These are phyloP conservation scores for Trichopus zeylanicus DNA, from an alignment of 116 monocot species.

Conservation along the genomic window DNA sequence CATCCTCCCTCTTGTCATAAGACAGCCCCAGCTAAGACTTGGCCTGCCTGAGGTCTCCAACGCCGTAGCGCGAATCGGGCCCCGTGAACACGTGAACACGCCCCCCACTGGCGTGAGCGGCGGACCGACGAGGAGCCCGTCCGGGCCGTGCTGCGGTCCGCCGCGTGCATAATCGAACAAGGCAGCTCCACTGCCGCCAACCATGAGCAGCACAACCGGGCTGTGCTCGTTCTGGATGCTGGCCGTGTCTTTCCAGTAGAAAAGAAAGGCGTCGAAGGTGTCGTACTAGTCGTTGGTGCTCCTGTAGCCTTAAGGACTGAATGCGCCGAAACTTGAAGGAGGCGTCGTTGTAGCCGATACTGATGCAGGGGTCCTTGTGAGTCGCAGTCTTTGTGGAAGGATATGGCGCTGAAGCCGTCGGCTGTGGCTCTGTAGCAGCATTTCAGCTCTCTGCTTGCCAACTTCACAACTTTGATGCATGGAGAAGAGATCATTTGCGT, in stretches of 20 bases:
- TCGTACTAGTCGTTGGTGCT: slow-evolving; percentile 7
- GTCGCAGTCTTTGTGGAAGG: slow-evolving; percentile 59
- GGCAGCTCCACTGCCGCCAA: slow-evolving; percentile 93
- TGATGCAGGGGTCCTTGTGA: slow-evolving; percentile 86
- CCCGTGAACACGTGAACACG: slow-evolving; percentile 91
- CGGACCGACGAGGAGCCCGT: slow-evolving; percentile 86
- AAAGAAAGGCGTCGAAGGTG: slow-evolving; percentile 7
- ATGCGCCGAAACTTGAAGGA: slow-evolving; percentile 53
- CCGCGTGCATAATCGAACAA: slow-evolving; percentile 93
- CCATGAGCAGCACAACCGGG: slow-evolving; percentile 53
- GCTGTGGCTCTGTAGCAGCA: slow-evolving; percentile 75
- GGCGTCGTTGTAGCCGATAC: slow-evolving; percentile 46
- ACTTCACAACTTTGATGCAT: no score
- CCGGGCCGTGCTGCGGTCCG: slow-evolving; percentile 87
- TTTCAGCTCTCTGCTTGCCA: slow-evolving; percentile 59
- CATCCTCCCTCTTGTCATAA: no score
- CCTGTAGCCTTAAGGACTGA: neutral
- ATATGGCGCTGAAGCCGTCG: slow-evolving; percentile 70
- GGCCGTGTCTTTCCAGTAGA: slow-evolving; percentile 73
- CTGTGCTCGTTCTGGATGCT: no score
- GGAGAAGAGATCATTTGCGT: no score
- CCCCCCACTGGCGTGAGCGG: slow-evolving; percentile 92
- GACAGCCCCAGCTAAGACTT: no score
- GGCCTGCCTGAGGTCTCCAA: no score
- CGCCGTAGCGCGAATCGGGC: slow-evolving; percentile 38